Conservation (phyloP, 1,284 basidiomycete species). For the Vanrija pseudolonga region DNA sequence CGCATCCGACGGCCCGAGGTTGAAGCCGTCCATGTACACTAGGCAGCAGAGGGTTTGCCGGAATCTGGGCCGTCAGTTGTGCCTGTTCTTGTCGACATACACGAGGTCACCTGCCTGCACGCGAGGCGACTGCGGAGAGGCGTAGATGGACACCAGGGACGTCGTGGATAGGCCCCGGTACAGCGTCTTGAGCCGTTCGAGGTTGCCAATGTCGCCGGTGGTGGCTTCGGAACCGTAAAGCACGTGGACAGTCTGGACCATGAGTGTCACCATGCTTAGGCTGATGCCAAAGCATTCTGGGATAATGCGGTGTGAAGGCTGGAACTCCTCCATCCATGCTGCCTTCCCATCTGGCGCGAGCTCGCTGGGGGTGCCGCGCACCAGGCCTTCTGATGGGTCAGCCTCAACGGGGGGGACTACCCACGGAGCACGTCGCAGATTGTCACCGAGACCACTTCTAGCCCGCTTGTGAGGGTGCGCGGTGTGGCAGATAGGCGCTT, state of each 20-base stretch:
- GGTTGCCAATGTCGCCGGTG: not conserved
- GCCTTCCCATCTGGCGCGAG: not conserved
- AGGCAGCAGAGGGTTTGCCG: not conserved
- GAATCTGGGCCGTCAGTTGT: too few relatives aligned
- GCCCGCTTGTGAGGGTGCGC: too few relatives aligned
- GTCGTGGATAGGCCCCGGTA: slow-evolving; percentile 1
- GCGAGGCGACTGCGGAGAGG: slow-evolving; percentile 8
- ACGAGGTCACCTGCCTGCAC: slow-evolving; percentile 12
- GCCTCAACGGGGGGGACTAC: too few relatives aligned
- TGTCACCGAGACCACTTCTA: too few relatives aligned
- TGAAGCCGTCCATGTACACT: not conserved
- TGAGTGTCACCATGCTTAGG: slow-evolving; percentile 4
- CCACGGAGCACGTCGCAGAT: too few relatives aligned
- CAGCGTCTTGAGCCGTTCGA: not conserved
- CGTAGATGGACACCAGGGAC: slow-evolving; percentile 8
- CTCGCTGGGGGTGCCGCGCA: too few relatives aligned
- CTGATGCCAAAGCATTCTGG: slow-evolving; percentile 9
- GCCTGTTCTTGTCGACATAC: not conserved
- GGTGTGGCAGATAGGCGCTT: too few relatives aligned
- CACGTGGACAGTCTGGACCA: slow-evolving; percentile 1
- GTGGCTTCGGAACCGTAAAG: not conserved
- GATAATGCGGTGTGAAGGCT: not conserved
- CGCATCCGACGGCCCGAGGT: not conserved
- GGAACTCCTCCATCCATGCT: too few relatives aligned
- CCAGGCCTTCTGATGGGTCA: too few relatives aligned